Conservation (phyloP, 768 basidiomycete genomes). For the Tricholoma sp. region DNA sequence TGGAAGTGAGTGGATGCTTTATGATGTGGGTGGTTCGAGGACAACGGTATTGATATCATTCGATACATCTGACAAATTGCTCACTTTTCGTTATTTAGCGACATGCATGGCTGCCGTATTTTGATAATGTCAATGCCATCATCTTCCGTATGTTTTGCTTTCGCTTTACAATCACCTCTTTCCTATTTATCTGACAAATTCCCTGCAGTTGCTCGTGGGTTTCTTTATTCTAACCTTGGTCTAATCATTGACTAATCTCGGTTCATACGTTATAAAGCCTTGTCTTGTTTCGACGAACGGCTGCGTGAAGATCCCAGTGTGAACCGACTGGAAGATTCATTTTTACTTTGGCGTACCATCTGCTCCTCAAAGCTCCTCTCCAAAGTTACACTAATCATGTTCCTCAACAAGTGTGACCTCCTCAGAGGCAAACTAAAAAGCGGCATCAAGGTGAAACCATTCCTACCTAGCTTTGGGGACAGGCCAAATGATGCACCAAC, state of each 20-base stretch:
- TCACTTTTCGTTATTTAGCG: constrained; percentile 36
- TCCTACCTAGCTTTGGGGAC: constrained; percentile 58
- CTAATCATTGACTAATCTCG: constrained; percentile 11
- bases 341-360: constrained; percentile 61
- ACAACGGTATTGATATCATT: constrained; percentile 37
- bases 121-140: constrained; percentile 72
- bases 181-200: constrained; percentile 11
- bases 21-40: constrained; percentile 66
- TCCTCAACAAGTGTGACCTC: constrained; percentile 71
- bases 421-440: constrained; percentile 43
- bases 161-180: constrained; percentile 15
- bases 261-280: constrained; percentile 19
- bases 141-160: constrained; percentile 60
- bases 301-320: constrained; percentile 54
- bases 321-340: constrained; percentile 69
- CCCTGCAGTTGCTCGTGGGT: constrained; percentile 48
- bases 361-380: constrained; percentile 55
- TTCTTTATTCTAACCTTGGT: constrained; percentile 27
- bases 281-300: constrained; percentile 41
- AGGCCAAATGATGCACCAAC: constrained; percentile 51
- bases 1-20: constrained; percentile 57
- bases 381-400: constrained; percentile 60
- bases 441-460: constrained; percentile 46
- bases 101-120: constrained; percentile 68
- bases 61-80: background rate